Base-by-base conservation (phyloP, 805 yeast species). In the Zygosaccharomyces bisporus region DNA sequence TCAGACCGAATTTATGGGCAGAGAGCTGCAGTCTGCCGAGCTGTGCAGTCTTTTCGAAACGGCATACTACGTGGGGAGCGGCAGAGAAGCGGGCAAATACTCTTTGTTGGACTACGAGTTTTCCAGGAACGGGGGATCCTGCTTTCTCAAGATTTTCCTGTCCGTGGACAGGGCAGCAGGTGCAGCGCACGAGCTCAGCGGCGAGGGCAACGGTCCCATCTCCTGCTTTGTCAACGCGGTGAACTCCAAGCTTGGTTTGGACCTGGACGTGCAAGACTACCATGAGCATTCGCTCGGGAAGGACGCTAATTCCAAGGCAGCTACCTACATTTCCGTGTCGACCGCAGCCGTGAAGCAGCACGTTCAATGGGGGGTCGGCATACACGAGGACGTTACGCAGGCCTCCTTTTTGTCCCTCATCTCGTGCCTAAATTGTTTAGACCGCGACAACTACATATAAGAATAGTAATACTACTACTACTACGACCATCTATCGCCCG, bases 331-430 rank as follows among this genome's bases (percentile, higher is more conserved):
- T 47, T 83, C 78, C 55, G 58, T 76, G 41, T 63, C 78, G 51
- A 76, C 75, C 62, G 57, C 64, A 35, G 69, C 68, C 44, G 64
- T 68, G 34, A 71, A 72, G 49, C 58, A 68, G 58, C 55, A 66
- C 37, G 58, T 67, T 46, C 65, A 65, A 56, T 90, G 96, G 96
- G 97, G 97, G 68, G 90, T 90, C 46, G 97, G 96, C 59, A 80
- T 89, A 49, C 83, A 86, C 62, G 91, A 83, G 67, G 95, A 90
- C 67, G 93, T 86, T 43, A 82, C 95, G 17, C 83, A 82, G 59
- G 93, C 96, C 38, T 81, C 95, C 5, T 77, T 86, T 56, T 73
- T 76, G 54, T 77, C 91, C 9, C 73, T 84, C 50, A 60, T 82
- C 34, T 79, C 90, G 12, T 74, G 83, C 45, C 70, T 84, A 37